Evolutionary conservation across 169 alveolate species (phyloP), one percentile per base, ranked within the genome.

Genomic region (Besnoitia besnoiti): DNA sequence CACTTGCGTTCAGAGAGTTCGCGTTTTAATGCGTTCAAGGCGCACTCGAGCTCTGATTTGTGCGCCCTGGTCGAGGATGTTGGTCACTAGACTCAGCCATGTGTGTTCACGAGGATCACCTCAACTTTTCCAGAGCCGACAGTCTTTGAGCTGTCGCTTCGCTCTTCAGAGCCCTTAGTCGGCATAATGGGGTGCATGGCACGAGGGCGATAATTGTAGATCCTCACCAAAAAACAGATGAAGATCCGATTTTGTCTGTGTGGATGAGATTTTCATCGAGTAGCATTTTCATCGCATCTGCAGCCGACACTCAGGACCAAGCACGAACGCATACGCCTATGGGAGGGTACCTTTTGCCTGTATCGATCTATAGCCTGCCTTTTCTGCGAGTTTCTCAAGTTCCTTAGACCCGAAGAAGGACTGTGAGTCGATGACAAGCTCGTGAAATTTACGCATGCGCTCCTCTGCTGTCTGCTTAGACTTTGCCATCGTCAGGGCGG

Each of bases 321-420:
- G 35, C 37, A 7, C 12, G 4, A 14, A 50, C 12, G 21, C 37
- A 24, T 7, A 39, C 49, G 50, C 46, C 27, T 30, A 37, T 39
- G 33, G 50, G 27, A 50, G 51, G 61, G 55, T 27, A 90, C 93
- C 90, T 55, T 90, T 90, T 24, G 93, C 84, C 61, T 90, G 93
- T 40, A 90, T 90, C 61, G 90, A 14, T 55, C 93, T 76, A 30
- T 90, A 90, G 24, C 93, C 93, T 33, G 93, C 93, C 47, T 90
- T 90, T 33, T 90, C 93, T 0, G 93, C 93, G 10, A 90, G 89
- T 44, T 90, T 90, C 73, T 90, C 93, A 14, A 90, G 33, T 46
- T 90, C 93, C 85, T 90, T 90, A 67, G 93, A 76, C 46, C 93
- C 93, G 82, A 77, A 90, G 27, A 90, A 90, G 39, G 90, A 51